phyloP scores from a whole-genome alignment of 257 asterid genomes.

The Pogostemon cablin region DNA sequence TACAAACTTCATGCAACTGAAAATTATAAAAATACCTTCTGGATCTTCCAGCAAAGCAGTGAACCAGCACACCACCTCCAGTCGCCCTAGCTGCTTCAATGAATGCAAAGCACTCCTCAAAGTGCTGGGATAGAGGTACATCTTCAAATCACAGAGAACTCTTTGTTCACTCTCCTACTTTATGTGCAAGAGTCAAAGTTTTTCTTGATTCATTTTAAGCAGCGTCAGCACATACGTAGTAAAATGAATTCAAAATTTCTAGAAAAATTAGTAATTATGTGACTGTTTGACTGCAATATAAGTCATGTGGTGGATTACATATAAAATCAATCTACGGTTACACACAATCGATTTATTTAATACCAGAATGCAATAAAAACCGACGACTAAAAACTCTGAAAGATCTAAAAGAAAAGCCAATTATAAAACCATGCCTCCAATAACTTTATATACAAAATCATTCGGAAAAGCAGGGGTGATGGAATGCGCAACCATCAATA shows the following conservation, averaged over 20 bases:
- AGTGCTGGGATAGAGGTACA: constrained; percentile 50
- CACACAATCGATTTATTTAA: neutral
- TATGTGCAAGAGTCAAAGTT: constrained; percentile 1
- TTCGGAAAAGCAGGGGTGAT: constrained; percentile 54
- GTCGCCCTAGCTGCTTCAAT: constrained; percentile 71
- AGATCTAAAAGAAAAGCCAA: neutral
- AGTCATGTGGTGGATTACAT: neutral
- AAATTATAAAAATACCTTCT: constrained; percentile 57
- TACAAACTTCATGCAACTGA: neutral
- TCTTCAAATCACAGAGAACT: constrained; percentile 40
- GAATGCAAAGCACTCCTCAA: constrained; percentile 75
- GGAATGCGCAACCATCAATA: constrained; percentile 64
- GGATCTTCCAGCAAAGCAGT: constrained; percentile 88
- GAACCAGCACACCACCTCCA: constrained; percentile 79
- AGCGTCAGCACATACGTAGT: neutral
- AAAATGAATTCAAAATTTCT: too few relatives aligned
- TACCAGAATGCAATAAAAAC: constrained; percentile 1
- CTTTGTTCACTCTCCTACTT: neutral
- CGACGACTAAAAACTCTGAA: neutral
- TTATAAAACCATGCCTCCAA: constrained; percentile 46
- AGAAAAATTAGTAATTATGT: too few relatives aligned
- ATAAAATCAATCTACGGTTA: neutral
- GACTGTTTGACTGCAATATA: too few relatives aligned
- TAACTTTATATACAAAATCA: constrained; percentile 71
- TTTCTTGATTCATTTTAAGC: neutral